These are phyloP conservation scores for Fusarium musae DNA, from an alignment of 2,329 filamentous ascomycete genomes.

Conservation along the genomic window DNA sequence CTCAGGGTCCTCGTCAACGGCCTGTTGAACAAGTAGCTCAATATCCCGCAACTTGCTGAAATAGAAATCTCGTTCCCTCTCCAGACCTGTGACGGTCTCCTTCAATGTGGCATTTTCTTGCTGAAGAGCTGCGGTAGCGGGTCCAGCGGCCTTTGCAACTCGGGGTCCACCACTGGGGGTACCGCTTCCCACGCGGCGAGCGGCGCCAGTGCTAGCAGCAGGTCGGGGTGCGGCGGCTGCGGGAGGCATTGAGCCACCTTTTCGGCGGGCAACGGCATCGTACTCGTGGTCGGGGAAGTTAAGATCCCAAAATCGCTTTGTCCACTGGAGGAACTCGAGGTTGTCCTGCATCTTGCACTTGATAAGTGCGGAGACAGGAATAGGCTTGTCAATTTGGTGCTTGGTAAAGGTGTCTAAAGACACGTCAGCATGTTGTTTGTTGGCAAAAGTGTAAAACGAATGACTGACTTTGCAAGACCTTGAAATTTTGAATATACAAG, in stretches of 20 bases:
- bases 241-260: constrained; percentile 74
- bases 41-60: constrained; percentile 99
- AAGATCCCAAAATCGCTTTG: constrained; percentile 97
- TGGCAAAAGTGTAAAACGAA: not conserved
- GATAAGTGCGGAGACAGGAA: constrained; percentile 87
- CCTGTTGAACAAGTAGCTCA: constrained; percentile 91
- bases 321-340: constrained; percentile 97
- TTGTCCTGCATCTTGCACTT: constrained; percentile 99
- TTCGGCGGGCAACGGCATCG: constrained; percentile 86
- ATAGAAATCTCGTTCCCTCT: constrained; percentile 98
- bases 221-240: constrained; percentile 60
- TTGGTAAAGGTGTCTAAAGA: constrained; percentile 79
- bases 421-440: constrained; percentile 9
- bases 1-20: constrained; percentile 91
- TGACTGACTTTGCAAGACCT: constrained; percentile 88
- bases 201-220: constrained; percentile 61
- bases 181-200: constrained; percentile 64
- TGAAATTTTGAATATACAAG: constrained; percentile 98
- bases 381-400: constrained; percentile 88
- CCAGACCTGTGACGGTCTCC: constrained; percentile 93
- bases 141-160: constrained; percentile 60
- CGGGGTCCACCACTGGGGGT: constrained; percentile 69
- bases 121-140: constrained; percentile 77
- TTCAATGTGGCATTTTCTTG: constrained; percentile 90
- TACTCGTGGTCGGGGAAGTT: constrained; percentile 98